These are phyloP conservation scores for Corymbia calophylla DNA, from an alignment of 441 rosid species.

Conservation along the genomic window DNA sequence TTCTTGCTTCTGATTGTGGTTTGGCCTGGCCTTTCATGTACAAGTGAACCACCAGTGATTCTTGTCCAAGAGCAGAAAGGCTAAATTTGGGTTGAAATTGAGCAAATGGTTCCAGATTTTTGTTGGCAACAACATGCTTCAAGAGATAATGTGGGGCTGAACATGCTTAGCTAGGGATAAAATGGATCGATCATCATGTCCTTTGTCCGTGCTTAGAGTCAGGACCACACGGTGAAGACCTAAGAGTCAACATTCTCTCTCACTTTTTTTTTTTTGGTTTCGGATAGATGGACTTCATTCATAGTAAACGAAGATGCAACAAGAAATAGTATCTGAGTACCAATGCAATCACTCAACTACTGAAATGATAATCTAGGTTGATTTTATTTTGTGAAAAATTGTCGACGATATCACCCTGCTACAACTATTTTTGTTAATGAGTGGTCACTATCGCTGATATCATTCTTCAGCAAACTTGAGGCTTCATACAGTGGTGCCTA, in stretches of 20 bases:
- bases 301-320: background rate
- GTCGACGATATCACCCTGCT: background rate
- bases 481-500: background rate
- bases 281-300: background rate
- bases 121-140: background rate
- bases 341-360: background rate
- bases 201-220: background rate
- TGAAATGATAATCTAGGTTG: background rate
- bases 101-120: background rate
- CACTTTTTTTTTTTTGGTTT: background rate
- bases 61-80: background rate
- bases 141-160: background rate
- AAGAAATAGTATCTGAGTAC: background rate
- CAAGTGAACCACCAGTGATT: background rate
- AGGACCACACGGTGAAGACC: background rate
- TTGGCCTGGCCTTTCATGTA: background rate
- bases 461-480: background rate
- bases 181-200: background rate
- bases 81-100: background rate
- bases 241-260: background rate
- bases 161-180: background rate
- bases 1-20: background rate
- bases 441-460: background rate
- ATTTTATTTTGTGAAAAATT: background rate
- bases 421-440: background rate